phyloP scores from a whole-genome alignment of 257 asterid genomes.

The Haberlea rhodopensis region DNA sequence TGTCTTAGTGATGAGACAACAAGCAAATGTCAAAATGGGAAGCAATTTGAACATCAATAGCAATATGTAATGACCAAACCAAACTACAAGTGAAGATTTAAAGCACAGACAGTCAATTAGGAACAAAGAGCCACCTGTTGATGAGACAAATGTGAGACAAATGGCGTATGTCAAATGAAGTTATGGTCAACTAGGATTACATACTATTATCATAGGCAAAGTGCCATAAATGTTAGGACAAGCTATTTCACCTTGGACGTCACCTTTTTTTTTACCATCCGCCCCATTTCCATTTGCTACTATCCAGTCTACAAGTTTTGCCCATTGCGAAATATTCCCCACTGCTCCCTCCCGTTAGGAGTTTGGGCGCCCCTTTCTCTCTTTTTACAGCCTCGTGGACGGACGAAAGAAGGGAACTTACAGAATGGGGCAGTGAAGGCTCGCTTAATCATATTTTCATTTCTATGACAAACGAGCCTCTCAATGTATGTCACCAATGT shows the following conservation, averaged over 20 bases:
- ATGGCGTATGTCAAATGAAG: no score
- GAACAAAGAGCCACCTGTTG: background rate
- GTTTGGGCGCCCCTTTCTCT: constrained; percentile 1
- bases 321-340: no score
- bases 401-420: constrained; percentile 2
- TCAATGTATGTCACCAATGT: no score
- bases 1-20: constrained; percentile 3
- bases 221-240: no score
- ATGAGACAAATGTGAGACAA: no score
- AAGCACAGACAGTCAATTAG: background rate
- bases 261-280: no score
- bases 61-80: background rate
- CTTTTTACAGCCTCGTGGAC: constrained; percentile 7
- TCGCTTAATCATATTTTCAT: background rate
- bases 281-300: no score
- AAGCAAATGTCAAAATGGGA: background rate
- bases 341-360: no score
- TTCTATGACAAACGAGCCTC: background rate
- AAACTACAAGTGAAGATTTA: constrained; percentile 12
- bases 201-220: background rate
- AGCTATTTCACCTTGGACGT: no score
- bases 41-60: constrained; percentile 18
- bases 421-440: background rate
- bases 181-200: background rate
- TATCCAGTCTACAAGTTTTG: no score